Percentiles rank a stretch among this genome's conserved stretches.
Conservation (phyloP, 352 stramenopile species). For the Thalassiosira hispida region DNA sequence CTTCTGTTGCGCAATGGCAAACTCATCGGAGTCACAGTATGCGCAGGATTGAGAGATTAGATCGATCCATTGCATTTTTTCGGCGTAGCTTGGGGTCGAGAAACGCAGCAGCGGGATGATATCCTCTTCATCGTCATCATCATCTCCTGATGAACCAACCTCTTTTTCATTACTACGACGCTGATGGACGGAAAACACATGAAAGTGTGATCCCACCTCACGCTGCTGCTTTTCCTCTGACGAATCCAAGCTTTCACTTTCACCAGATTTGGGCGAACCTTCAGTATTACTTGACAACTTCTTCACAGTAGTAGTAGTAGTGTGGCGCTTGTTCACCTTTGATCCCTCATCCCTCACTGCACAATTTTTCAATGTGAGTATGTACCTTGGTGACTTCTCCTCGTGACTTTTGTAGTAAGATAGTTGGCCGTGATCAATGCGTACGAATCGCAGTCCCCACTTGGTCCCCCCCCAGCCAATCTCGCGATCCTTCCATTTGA, state of each 20-base stretch:
- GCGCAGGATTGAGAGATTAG: conserved; percentile 71
- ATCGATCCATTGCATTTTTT: conserved; percentile 78
- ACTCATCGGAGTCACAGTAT: conserved; percentile 73
- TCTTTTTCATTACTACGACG: conserved; percentile 12
- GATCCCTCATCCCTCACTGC: conserved; percentile 77
- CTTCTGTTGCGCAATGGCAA: conserved; percentile 51
- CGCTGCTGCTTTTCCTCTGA: conserved; percentile 25
- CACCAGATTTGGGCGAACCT: no score
- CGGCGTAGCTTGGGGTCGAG: conserved; percentile 65
- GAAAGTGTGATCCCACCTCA: conserved; percentile 67
- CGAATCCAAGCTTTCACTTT: no score
- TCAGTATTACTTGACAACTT: no score
- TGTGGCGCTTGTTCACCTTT: conserved; percentile 66
- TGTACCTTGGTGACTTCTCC: conserved; percentile 61
- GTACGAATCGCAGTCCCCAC: conserved; percentile 73
- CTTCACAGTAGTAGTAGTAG: not conserved
- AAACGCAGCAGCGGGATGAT: conserved; percentile 78
- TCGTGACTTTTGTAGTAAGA: conserved; percentile 69
- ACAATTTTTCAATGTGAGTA: conserved; percentile 71
- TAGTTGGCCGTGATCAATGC: conserved; percentile 61
- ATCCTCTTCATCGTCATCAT: conserved; percentile 46
- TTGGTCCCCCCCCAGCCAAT: conserved; percentile 80
- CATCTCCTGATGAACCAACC: not conserved
- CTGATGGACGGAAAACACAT: conserved; percentile 81
- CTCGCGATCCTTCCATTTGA: conserved; percentile 76